Evolutionary conservation across 768 basidiomycete genomes (phyloP).

Genomic region (Strobilomyces echinocephalus): DNA sequence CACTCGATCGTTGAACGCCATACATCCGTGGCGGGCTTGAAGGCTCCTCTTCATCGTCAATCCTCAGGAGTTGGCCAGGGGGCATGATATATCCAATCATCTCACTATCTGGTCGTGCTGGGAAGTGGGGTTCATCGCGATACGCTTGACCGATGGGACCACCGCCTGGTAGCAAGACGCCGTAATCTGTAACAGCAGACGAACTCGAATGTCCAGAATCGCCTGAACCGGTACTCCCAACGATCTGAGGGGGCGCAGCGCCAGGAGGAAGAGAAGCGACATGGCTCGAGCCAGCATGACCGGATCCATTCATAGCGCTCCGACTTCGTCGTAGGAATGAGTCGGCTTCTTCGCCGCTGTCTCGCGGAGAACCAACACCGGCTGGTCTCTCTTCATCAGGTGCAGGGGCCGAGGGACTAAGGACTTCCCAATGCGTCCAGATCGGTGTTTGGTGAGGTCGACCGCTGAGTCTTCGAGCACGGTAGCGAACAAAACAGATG

Average conservation of each 20-base stretch:
- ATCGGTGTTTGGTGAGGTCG: conserved; percentile 26
- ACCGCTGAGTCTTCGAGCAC: conserved; percentile 16
- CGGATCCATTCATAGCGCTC: conserved; percentile 16
- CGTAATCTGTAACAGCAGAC: conserved; percentile 36
- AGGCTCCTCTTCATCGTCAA: conserved; percentile 32
- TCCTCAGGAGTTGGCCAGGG: conserved; percentile 32
- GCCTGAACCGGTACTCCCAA: conserved; percentile 39
- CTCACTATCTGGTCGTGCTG: conserved; percentile 30
- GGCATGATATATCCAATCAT: conserved; percentile 33
- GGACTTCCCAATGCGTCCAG: conserved; percentile 44
- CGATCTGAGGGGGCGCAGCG: conserved; percentile 30
- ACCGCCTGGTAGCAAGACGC: conserved; percentile 28
- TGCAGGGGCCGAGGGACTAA: conserved; percentile 26
- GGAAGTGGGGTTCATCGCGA: conserved; percentile 18
- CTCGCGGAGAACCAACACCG: conserved; percentile 66
- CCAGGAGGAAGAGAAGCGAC: conserved; percentile 30
- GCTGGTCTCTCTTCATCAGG: conserved; percentile 34
- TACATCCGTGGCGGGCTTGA: conserved; percentile 29
- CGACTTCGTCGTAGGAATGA: conserved; percentile 50
- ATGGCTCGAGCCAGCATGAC: conserved; percentile 9
- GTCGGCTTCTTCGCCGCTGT: conserved; percentile 66
- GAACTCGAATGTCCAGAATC: conserved; percentile 38
- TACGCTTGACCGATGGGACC: conserved; percentile 33
- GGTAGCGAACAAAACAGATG: conserved; percentile 32
- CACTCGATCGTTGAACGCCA: conserved; percentile 15